These are phyloP conservation scores for Gypsophila paniculata DNA, from an alignment of 179 eudicot genomes.

Conservation along the genomic window DNA sequence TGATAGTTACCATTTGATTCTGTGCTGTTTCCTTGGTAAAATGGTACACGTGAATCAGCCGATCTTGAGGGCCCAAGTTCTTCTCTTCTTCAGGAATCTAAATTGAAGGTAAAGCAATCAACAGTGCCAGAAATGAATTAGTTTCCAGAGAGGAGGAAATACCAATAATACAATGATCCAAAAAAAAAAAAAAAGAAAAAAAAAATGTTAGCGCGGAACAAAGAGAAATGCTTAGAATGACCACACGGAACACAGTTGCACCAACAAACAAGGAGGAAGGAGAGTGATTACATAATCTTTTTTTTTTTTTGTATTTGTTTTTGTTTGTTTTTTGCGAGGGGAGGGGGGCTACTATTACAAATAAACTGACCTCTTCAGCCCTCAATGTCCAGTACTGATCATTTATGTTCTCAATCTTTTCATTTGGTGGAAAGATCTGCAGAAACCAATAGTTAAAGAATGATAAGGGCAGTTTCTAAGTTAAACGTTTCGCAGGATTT, in stretches of 20 bases:
- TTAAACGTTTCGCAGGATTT: not conserved
- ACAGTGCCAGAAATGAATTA: not conserved
- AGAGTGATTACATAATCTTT: no score
- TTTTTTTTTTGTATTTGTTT: no score
- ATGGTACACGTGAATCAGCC: conserved; percentile 70
- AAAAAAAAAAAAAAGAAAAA: not conserved
- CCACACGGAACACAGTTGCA: not conserved
- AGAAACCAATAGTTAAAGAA: conserved; percentile 14
- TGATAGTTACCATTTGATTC: conserved; percentile 52
- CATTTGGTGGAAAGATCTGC: conserved; percentile 73
- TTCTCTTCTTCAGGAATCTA: conserved; percentile 83
- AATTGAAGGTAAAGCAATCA: not conserved
- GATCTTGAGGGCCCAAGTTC: conserved; percentile 63
- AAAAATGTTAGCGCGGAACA: no score
- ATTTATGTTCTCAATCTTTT: conserved; percentile 85
- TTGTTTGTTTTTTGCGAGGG: not conserved
- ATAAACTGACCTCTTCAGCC: conserved; percentile 76
- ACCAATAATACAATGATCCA: not conserved
- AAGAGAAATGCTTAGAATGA: no score
- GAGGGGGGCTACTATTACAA: not conserved
- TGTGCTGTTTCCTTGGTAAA: conserved; percentile 61
- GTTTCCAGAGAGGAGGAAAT: not conserved
- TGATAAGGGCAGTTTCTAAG: not conserved
- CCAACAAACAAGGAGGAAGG: no score
- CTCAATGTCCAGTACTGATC: conserved; percentile 92